Base-by-base conservation (phyloP, 2,329 filamentous ascomycete species). In the Beauveria pseudobassiana region DNA sequence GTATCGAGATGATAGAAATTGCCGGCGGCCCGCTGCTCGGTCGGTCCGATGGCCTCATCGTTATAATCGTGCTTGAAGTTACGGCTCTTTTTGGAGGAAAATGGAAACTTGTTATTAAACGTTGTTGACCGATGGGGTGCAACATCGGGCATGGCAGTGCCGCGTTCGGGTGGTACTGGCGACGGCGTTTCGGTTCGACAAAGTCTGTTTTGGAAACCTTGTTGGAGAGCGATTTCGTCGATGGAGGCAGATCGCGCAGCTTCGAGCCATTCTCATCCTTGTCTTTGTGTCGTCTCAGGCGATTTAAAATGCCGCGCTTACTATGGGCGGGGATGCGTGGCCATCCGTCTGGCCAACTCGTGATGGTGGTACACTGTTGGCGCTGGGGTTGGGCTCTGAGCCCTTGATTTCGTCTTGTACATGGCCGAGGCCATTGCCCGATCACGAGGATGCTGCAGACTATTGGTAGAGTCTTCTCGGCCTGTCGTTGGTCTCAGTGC, bases 351-450 rank as follows among this genome's bases (percentile, higher is more conserved):
- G 72, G 67, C 76, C 69, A 74, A 80, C 70, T 69, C 78, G 80
- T 72, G 80, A 71, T 74, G 83, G 74, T 77, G 73, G 70, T 24
- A 78, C 81, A 69, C 88, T 91, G 67, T 83, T 83, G 48, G 83
- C 79, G 73, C 90, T 95, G 8, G 92, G 0, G 91, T 90, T 28
- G 93, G 91, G 73, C 93, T 96, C 64, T 89, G 84, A 14, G 90
- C 87, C 66, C 92, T 87, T 24, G 81, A 80, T 64, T 75, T 75
- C 53, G 77, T 72, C 66, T 71, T 66, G 77, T 82, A 71, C 80
- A 80, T 77, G 48, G 72, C 70, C 34, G 70, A 69, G 34, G 78
- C 78, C 56, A 74, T 76, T 40, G 75, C 78, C 61, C 80, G 80
- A 63, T 87, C 86, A 71, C 82, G 85, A 70, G 76, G 69, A 62